Evolutionary conservation across 1,139 yeast species (phyloP).

Genomic region (Diutina rugosa): DNA sequence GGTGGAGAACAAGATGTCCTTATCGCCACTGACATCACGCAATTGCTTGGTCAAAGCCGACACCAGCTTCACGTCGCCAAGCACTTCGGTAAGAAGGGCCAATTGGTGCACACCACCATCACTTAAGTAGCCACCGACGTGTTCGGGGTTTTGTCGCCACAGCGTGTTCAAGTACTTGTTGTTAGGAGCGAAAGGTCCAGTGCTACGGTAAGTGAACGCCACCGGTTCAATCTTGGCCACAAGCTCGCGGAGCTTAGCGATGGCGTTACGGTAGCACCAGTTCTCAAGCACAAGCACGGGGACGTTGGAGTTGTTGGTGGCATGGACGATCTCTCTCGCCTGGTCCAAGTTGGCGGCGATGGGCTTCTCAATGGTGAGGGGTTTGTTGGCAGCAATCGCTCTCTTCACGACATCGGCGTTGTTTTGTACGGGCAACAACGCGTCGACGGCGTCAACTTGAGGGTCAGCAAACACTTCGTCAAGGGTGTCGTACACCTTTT

Average conservation of each 20-base stretch:
- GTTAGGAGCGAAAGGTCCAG: slow-evolving; percentile 61
- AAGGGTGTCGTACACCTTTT: slow-evolving; percentile 45
- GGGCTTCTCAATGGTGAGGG: slow-evolving; percentile 78
- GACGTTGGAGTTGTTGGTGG: slow-evolving; percentile 42
- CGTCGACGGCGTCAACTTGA: slow-evolving; percentile 64
- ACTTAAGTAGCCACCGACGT: slow-evolving; percentile 79
- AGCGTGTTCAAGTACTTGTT: slow-evolving; percentile 58
- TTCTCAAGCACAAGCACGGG: slow-evolving; percentile 77
- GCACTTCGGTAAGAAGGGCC: slow-evolving; percentile 71
- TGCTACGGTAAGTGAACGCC: slow-evolving; percentile 67
- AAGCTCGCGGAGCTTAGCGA: slow-evolving; percentile 13
- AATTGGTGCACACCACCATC: slow-evolving; percentile 96
- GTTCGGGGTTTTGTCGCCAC: slow-evolving; percentile 87
- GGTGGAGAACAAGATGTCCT: slow-evolving; percentile 66
- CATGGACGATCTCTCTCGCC: slow-evolving; percentile 63
- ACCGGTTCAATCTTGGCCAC: slow-evolving; percentile 43
- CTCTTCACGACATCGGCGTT: slow-evolving; percentile 56
- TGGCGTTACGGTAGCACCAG: slow-evolving; percentile 60
- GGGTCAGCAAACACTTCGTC: slow-evolving; percentile 56
- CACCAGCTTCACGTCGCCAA: slow-evolving; percentile 60
- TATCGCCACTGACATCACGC: slow-evolving; percentile 63
- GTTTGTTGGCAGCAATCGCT: slow-evolving; percentile 60
- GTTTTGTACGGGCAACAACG: slow-evolving; percentile 72
- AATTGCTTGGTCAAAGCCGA: slow-evolving; percentile 68
- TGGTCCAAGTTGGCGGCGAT: slow-evolving; percentile 75